phyloP scores from a whole-genome alignment of 352 stramenopile species.

The Pythium guiyangense region DNA sequence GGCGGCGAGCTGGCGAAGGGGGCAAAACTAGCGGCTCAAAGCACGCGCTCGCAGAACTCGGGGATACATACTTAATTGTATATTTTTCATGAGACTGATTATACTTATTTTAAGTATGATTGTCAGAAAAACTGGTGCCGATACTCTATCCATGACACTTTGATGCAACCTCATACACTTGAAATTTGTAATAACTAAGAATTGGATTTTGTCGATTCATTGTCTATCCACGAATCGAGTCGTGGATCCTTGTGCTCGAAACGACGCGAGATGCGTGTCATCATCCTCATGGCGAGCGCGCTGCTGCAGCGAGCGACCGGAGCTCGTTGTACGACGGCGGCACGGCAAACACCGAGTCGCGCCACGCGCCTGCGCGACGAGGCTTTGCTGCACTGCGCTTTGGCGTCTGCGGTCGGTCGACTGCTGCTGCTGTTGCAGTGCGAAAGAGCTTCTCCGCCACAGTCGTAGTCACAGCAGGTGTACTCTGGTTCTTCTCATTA shows the following conservation, averaged over 20 bases:
- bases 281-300: not conserved
- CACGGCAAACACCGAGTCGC: conserved; percentile 16
- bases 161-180: too few relatives aligned
- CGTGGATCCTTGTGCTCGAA: not conserved
- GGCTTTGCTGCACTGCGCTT: conserved; percentile 4
- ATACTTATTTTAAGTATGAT: not conserved
- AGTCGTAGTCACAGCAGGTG: not conserved
- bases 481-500: not conserved
- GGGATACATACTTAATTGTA: not conserved
- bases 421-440: not conserved
- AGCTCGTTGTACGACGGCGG: conserved; percentile 11
- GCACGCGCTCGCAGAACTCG: not conserved
- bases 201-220: too few relatives aligned
- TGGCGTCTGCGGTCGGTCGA: conserved; percentile 1
- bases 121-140: too few relatives aligned
- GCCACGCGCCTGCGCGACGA: conserved; percentile 2
- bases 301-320: conserved; percentile 4
- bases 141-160: too few relatives aligned
- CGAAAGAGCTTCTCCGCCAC: conserved; percentile 14
- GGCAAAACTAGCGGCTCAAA: not conserved
- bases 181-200: too few relatives aligned
- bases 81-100: not conserved
- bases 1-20: conserved; percentile 4
- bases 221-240: not conserved
- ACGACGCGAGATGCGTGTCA: not conserved